Conservation (phyloP, 352 stramenopile species). For the Pelagophyceae sp. region DNA sequence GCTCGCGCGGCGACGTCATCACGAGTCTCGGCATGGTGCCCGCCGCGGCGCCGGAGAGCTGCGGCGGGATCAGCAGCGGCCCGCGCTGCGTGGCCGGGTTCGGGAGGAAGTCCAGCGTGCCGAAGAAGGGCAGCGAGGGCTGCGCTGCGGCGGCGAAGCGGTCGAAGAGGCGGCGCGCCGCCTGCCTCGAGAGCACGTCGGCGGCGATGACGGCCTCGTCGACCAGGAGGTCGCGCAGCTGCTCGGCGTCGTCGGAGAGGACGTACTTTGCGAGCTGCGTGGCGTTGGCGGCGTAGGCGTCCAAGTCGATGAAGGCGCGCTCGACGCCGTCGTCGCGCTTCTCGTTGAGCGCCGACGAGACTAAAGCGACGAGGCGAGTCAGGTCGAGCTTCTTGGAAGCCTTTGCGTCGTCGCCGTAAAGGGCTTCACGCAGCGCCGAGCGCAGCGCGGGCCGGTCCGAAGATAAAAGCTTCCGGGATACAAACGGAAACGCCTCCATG, state of each 20-base stretch:
- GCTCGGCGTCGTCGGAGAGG: slow-evolving; percentile 46
- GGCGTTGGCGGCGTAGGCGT: slow-evolving; percentile 29
- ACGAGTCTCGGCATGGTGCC: slow-evolving; percentile 27
- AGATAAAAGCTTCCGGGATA: slow-evolving; percentile 51
- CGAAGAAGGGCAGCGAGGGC: neutral
- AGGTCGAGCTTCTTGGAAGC: slow-evolving; percentile 42
- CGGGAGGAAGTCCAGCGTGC: slow-evolving; percentile 33
- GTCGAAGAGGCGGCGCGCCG: slow-evolving; percentile 46
- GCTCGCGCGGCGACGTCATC: slow-evolving; percentile 45
- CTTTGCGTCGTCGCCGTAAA: slow-evolving; percentile 47
- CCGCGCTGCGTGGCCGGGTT: slow-evolving; percentile 44
- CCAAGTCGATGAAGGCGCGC: slow-evolving; percentile 58
- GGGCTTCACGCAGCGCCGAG: slow-evolving; percentile 53
- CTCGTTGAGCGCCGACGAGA: slow-evolving; percentile 54
- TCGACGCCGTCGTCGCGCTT: slow-evolving; percentile 43
- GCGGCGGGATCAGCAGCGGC: slow-evolving; percentile 45
- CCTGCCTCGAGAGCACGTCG: slow-evolving; percentile 52
- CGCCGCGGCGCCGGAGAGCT: slow-evolving; percentile 28
- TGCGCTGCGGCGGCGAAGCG: slow-evolving; percentile 31
- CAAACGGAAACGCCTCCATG: slow-evolving; percentile 62
- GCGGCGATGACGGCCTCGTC: slow-evolving; percentile 51
- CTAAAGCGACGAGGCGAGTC: slow-evolving; percentile 47
- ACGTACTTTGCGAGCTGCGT: slow-evolving; percentile 18
- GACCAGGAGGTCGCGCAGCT: slow-evolving; percentile 49
- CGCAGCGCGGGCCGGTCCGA: slow-evolving; percentile 55